Evolutionary conservation across 2,329 filamentous ascomycete genomes (phyloP).

Genomic region (Lecanoromycetidae sp.): DNA sequence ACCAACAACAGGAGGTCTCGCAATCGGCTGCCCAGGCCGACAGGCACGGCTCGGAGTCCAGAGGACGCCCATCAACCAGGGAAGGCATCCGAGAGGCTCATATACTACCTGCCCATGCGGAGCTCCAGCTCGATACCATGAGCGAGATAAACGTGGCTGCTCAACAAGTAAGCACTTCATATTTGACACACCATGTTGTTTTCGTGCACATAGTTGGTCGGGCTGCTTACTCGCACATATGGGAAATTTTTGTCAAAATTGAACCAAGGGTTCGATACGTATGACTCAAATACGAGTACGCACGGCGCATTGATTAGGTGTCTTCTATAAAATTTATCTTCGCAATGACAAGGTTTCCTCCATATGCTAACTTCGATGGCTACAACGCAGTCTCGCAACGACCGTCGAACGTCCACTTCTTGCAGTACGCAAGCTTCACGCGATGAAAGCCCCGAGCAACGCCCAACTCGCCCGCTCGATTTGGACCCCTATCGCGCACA

Average conservation of each 20-base stretch:
- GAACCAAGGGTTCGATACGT: no score
- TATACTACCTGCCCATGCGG: constrained; percentile 27
- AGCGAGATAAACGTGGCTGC: constrained; percentile 24
- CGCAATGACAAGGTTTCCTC: no score
- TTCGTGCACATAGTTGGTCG: no score
- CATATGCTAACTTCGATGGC: no score
- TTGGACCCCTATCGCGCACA: constrained; percentile 68
- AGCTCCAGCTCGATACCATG: constrained; percentile 16
- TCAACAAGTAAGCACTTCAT: no score
- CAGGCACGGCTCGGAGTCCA: constrained; percentile 19
- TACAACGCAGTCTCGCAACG: constrained; percentile 6
- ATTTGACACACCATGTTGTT: no score
- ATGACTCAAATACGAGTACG: no score
- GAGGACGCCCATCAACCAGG: constrained; percentile 15
- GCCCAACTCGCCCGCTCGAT: constrained; percentile 64
- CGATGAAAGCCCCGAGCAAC: constrained; percentile 47
- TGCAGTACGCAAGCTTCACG: constrained; percentile 13
- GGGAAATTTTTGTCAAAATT: no score
- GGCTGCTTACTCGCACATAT: no score
- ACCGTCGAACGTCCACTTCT: no score
- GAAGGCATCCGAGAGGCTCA: constrained; percentile 33
- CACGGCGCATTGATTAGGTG: no score
- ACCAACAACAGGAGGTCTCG: constrained; percentile 47
- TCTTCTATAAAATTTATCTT: no score
- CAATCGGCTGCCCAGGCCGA: constrained; percentile 38